Base-by-base conservation (phyloP, 2,329 filamentous ascomycete species). In the Claviceps maximensis region DNA sequence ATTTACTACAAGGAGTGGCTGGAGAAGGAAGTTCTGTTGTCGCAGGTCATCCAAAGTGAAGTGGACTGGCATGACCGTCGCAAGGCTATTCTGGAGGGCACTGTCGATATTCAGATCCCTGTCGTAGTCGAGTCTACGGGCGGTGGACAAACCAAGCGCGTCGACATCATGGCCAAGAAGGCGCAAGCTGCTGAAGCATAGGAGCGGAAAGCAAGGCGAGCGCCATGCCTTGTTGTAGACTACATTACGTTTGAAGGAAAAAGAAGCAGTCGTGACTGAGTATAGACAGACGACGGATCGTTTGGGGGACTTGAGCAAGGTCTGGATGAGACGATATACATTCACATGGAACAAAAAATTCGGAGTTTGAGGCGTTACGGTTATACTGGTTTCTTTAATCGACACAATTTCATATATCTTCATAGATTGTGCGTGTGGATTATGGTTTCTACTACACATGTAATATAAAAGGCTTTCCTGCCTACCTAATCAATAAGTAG, bases 11-110 rank as follows among this genome's bases (percentile, higher is more conserved):
- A 81, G 56, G 86, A 89, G 63, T 93, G 87, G 87, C 71, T 81
- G 15, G 82, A 87, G 67, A 91, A 91, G 67, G 87, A 93, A 67
- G 76, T 87, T 31, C 67, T 91, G 19, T 68, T 93, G n/a, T 80
- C 87, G 54, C 87, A 89, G 62, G 76, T 85, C 33, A 76, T 88
- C 59, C 68, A 76, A 61, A 76, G 73, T 61, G 87, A 91, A 65
- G 74, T 79, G 36, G 80, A 83, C 64, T 82, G 83, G 70, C 79
- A 82, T 59, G 71, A 76, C 53, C 73, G 80, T 51, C 75, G 80
- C 42, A 69, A 76, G 59, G 73, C 74, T 4, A 77, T 83, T 5
- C 68, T 82, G 23, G 71, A 69, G 2, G 74, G 73, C 10, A 67
- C 67, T 3, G 72, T 69, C 1, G 71, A 76, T 21, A 71, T 76